Base-by-base conservation (phyloP, 2,329 filamentous ascomycete genomes). In the Stagonosporopsis vannaccii region DNA sequence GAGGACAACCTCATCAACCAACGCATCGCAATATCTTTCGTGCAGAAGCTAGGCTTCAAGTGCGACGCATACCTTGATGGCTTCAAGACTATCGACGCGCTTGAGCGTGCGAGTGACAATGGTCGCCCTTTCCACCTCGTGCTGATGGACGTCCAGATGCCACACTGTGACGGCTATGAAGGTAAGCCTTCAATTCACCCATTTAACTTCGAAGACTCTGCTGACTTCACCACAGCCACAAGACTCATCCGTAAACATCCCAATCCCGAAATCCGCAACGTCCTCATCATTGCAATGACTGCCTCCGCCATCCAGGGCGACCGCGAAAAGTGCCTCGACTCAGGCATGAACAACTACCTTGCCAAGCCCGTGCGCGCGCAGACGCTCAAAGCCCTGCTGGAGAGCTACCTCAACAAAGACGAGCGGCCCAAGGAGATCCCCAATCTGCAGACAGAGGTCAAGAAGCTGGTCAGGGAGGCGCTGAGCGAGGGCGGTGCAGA, bases 71-170 rank as follows among this genome's bases (percentile, higher is more conserved):
- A 92, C 71, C 91, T 92, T 61, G 96, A 98, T 72, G 94, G 94
- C 0, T 84, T 90, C 59, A 91, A 93, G 77, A 92, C 93, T 0
- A 90, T 97, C 13, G 90, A 96, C 68, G 93, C 91, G 0, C 79
- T 97, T n/a, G 87, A 89, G 8, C 80, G 85, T 46, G 90, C 88
- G 60, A 89, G 90, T 3, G 82, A 80, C 40, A 88, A 90, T 60
- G 89, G 88, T 1, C 81, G 81, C 8, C 93, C 92, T 0, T 97
- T 96, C 77, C 92, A 97, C 69, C 84, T 97, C 28, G 89, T 96
- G 36, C 84, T 97, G 40, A 97, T 97, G 93, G 93, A 97, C 73
- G 92, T 96, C 3, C 92, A 97, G 77, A 97, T 97, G 93, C 93
- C 93, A 0, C 87, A 96, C 3, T 84, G 96, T 8, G 93, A 97